These are phyloP conservation scores for Petunia secreta DNA, from an alignment of 257 asterid species.

Conservation along the genomic window DNA sequence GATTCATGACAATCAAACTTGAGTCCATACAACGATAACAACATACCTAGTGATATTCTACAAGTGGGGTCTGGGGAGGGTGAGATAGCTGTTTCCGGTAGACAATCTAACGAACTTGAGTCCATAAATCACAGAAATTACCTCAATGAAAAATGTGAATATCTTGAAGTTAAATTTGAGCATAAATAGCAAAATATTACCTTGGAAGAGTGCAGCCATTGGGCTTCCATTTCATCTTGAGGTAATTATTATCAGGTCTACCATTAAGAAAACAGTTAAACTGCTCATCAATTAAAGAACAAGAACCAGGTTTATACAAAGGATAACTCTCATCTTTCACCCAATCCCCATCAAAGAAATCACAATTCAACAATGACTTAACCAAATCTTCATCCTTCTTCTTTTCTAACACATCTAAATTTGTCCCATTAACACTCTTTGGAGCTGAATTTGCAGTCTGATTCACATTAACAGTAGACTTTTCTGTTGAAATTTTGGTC, in stretches of 20 bases:
- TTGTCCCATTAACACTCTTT: conserved; percentile 1
- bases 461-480: conserved; percentile 10
- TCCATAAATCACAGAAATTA: neutral
- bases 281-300: conserved; percentile 55
- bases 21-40: too few relatives aligned
- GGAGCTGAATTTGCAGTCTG: neutral
- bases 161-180: neutral
- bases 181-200: conserved; percentile 28
- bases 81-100: too few relatives aligned
- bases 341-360: conserved; percentile 66
- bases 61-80: too few relatives aligned
- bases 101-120: too few relatives aligned
- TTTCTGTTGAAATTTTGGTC: conserved; percentile 3
- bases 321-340: conserved; percentile 60
- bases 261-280: conserved; percentile 60
- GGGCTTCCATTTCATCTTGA: conserved; percentile 62
- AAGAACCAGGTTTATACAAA: conserved; percentile 57
- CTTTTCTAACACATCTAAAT: conserved; percentile 2
- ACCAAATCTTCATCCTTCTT: conserved; percentile 28
- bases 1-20: too few relatives aligned
- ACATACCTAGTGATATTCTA: too few relatives aligned
- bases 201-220: conserved; percentile 55
- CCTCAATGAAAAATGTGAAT: neutral
- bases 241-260: conserved; percentile 48
- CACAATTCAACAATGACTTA: conserved; percentile 36